Evolutionary conservation across 2,329 filamentous ascomycete species (phyloP).

Genomic region (Thielaviopsis punctulata): DNA sequence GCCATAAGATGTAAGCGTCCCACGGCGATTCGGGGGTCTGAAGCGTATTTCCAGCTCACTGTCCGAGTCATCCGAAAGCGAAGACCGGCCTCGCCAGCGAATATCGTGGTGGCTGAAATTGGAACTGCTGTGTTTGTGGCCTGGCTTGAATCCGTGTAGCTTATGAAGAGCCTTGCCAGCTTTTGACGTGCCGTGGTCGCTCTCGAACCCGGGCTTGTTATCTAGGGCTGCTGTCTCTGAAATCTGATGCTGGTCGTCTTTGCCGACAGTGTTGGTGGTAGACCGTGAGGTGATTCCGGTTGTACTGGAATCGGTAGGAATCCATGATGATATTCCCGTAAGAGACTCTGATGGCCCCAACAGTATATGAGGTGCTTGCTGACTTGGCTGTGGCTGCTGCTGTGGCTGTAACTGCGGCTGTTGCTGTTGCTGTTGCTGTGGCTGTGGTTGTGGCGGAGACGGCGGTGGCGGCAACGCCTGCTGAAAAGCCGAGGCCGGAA

Average conservation of each 20-base stretch:
- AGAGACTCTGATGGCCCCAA: conserved; percentile 15
- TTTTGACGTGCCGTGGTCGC: conserved; percentile 8
- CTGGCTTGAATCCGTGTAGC: conserved; percentile 10
- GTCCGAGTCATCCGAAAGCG: conserved; percentile 43
- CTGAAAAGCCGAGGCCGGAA: conserved; percentile 20
- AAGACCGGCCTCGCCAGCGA: conserved; percentile 30
- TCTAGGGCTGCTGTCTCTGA: conserved; percentile 16
- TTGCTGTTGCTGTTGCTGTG: neutral
- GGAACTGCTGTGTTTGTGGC: conserved; percentile 33
- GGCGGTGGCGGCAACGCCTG: neutral
- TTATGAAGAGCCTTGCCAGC: conserved; percentile 8
- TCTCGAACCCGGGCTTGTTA: conserved; percentile 6
- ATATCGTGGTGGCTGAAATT: conserved; percentile 34
- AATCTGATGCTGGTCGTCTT: conserved; percentile 17
- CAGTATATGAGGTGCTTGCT: no score
- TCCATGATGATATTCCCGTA: conserved; percentile 18
- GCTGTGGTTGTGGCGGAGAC: conserved; percentile 10
- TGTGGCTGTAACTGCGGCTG: neutral
- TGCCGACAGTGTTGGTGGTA: conserved; percentile 12
- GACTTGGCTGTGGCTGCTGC: no score
- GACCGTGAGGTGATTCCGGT: conserved; percentile 14
- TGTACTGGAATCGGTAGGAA: conserved; percentile 16
- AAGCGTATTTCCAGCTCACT: conserved; percentile 31
- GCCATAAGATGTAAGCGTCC: conserved; percentile 29
- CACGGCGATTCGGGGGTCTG: conserved; percentile 23